A percentile compares a stretch with the other conserved stretches of the same genome.
phyloP scores from a whole-genome alignment of 306 rosid genomes.

The Oemleria cerasiformis region DNA sequence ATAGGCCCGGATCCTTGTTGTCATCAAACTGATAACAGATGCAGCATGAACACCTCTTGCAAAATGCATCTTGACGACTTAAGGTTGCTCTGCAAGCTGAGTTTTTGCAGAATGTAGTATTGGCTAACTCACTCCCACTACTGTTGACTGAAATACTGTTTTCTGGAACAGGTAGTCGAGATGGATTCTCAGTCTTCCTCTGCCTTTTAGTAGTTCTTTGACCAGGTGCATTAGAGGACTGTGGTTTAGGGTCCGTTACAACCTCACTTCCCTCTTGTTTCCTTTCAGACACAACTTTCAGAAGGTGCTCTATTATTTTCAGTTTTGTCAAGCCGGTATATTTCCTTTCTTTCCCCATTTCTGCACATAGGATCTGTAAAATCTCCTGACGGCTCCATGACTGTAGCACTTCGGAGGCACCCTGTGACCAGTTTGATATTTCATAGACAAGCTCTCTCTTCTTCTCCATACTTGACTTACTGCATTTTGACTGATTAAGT shows the following conservation, averaged over 20 bases:
- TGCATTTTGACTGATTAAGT: constrained; percentile 54
- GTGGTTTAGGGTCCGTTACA: constrained; percentile 44
- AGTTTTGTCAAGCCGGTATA: constrained; percentile 93
- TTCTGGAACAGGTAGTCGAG: constrained; percentile 51
- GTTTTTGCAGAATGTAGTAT: constrained; percentile 63
- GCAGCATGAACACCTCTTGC: constrained; percentile 94
- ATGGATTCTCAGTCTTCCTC: constrained; percentile 83
- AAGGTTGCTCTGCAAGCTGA: constrained; percentile 90
- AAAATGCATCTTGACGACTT: constrained; percentile 56
- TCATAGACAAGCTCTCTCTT: constrained; percentile 85
- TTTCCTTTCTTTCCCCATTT: constrained; percentile 99
- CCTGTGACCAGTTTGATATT: constrained; percentile 67
- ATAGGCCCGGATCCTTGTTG: constrained; percentile 95
- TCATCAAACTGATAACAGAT: constrained; percentile 84
- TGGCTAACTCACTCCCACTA: constrained; percentile 35
- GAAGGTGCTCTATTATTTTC: constrained; percentile 89
- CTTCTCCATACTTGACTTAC: constrained; percentile 77
- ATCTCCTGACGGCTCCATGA: constrained; percentile 98
- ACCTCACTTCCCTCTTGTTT: constrained; percentile 50
- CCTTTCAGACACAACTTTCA: constrained; percentile 85
- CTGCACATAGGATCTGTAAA: constrained; percentile 86
- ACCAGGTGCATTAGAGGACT: constrained; percentile 53
- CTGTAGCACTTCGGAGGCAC: constrained; percentile 80
- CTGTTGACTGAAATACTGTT: constrained; percentile 37
- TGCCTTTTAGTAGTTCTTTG: constrained; percentile 77